Conservation (phyloP, 768 basidiomycete species). For the Agaricus sinodeliciosus region DNA sequence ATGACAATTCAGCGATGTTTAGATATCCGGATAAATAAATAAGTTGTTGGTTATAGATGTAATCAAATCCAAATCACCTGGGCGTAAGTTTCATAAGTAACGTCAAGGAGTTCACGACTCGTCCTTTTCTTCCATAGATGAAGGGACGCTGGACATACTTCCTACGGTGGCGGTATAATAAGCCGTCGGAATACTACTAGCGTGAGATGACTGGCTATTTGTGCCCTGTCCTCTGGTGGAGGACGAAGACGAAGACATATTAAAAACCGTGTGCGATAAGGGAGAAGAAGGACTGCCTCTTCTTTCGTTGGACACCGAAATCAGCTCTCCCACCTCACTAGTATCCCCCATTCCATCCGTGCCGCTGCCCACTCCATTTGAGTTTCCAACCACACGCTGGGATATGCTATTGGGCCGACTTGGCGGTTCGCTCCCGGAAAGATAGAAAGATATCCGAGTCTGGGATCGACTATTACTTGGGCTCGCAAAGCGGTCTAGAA, state of each 20-base stretch:
- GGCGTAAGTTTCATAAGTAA: not conserved
- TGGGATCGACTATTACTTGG: slow-evolving; percentile 28
- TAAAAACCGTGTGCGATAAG: not conserved
- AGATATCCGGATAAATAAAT: not conserved
- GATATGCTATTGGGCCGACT: slow-evolving; percentile 11
- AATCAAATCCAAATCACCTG: not conserved
- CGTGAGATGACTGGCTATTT: slow-evolving; percentile 7
- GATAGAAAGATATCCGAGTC: slow-evolving; percentile 31
- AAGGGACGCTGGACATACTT: slow-evolving; percentile 9
- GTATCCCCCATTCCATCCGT: not conserved
- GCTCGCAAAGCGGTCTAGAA: slow-evolving; percentile 11
- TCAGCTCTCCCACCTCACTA: slow-evolving; percentile 17
- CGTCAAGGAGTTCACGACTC: not conserved
- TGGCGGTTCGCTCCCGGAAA: slow-evolving; percentile 13
- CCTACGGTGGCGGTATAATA: slow-evolving; percentile 13
- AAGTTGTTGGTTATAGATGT: not conserved
- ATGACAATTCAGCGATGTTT: not conserved
- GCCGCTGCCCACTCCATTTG: not conserved
- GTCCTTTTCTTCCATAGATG: not conserved
- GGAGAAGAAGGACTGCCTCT: not conserved
- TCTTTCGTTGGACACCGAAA: slow-evolving; percentile 10
- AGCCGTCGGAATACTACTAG: slow-evolving; percentile 7
- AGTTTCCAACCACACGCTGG: slow-evolving; percentile 4
- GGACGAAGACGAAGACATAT: not conserved
- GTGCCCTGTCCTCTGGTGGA: slow-evolving; percentile 1